A percentile compares a stretch with the other conserved stretches of the same genome.
Evolutionary conservation across 495 filamentous ascomycete species (phyloP).

Genomic region (Umbilicaria muhlenbergii): DNA sequence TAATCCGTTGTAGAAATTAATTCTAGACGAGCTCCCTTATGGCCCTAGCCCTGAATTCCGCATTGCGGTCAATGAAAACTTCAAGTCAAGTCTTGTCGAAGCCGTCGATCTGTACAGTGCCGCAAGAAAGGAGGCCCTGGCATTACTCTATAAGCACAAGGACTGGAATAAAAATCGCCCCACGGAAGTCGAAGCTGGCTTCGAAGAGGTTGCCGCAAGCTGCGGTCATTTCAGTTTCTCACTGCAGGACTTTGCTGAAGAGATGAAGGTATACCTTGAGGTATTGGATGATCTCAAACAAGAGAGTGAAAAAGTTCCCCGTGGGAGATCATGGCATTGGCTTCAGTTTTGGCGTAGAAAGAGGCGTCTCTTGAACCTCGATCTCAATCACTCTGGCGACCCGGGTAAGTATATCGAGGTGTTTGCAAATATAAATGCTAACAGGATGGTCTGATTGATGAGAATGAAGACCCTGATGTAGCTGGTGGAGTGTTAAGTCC

Average conservation of each 20-base stretch:
- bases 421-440: constrained; percentile 9
- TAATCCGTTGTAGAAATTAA: constrained; percentile 34
- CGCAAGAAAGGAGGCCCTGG: constrained; percentile 59
- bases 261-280: constrained; percentile 67
- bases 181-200: constrained; percentile 70
- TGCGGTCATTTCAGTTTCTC: constrained; percentile 92
- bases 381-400: constrained; percentile 1
- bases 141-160: constrained; percentile 60
- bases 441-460: constrained; percentile 12
- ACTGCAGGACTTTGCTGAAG: constrained; percentile 74
- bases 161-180: constrained; percentile 47
- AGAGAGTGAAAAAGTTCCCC: constrained; percentile 38
- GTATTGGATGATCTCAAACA: constrained; percentile 72
- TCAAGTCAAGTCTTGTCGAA: constrained; percentile 58
- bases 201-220: constrained; percentile 89
- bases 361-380: constrained; percentile 1
- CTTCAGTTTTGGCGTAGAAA: constrained; percentile 56
- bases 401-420: constrained; percentile 9
- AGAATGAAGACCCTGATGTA: constrained; percentile 5
- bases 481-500: constrained; percentile 4
- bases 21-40: constrained; percentile 79
- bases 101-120: constrained; percentile 64
- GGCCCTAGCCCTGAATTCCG: constrained; percentile 42
- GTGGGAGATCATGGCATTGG: constrained; percentile 68
- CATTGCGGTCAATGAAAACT: constrained; percentile 63